Conservation (phyloP, 768 basidiomycete genomes). For the Tubosaeta sp. region DNA sequence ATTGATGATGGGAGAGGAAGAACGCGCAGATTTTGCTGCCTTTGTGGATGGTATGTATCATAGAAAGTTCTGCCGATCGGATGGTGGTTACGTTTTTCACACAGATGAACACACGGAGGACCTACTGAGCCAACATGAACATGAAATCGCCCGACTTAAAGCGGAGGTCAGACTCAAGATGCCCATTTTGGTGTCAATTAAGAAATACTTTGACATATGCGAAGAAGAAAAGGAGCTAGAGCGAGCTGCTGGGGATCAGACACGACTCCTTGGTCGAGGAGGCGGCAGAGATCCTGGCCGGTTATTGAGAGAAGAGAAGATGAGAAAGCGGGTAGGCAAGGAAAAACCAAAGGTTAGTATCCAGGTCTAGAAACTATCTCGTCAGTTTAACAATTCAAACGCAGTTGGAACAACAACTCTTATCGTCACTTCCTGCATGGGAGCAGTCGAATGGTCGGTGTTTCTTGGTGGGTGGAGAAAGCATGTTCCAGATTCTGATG, state of each 20-base stretch:
- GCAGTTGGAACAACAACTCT: constrained; percentile 86
- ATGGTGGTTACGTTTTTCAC: neutral
- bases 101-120: constrained; percentile 88
- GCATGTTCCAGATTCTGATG: constrained; percentile 75
- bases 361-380: neutral
- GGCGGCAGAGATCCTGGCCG: constrained; percentile 74
- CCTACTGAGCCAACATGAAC: constrained; percentile 76
- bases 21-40: constrained; percentile 74
- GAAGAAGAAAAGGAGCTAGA: constrained; percentile 87
- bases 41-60: constrained; percentile 70
- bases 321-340: constrained; percentile 88
- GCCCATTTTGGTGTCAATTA: constrained; percentile 67
- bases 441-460: constrained; percentile 68
- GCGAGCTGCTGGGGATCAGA: constrained; percentile 75
- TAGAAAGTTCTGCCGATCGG: neutral
- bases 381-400: constrained; percentile 24
- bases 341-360: constrained; percentile 82
- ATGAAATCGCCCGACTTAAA: constrained; percentile 76
- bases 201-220: constrained; percentile 89
- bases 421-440: constrained; percentile 78
- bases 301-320: constrained; percentile 91
- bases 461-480: constrained; percentile 83
- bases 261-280: constrained; percentile 75
- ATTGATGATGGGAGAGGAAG: constrained; percentile 80
- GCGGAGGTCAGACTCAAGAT: constrained; percentile 79